Evolutionary conservation across 768 basidiomycete genomes (phyloP), one percentile per base, ranked within the genome.

Genomic region (Termitomyces eurrhizus): DNA sequence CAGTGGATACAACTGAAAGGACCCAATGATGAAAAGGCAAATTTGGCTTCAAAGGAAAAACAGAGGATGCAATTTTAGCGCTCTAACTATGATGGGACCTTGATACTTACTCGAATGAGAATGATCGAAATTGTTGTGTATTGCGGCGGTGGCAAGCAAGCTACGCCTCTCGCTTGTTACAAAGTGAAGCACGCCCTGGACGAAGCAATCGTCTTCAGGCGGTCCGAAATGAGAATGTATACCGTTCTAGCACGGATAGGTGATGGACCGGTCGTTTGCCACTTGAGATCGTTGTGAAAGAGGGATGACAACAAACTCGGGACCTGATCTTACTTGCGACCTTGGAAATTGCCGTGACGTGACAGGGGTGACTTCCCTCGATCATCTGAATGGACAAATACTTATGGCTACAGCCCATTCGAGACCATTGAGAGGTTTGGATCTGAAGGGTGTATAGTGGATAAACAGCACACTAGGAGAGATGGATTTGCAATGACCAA

Each of bases 271-370:
- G 44, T 52, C 39, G 59, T 45, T 54, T 52, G 45, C 35, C 37
- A 37, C 39, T 41, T 35, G 44, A 36, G n/a, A 50, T 56, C 51
- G 60, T 53, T 58, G 57, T 58, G 60, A 55, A 64, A 61, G 63
- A 58, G 58, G 50, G 64, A 65, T 57, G 60, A 62, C 63, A 64
- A 64, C 57, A 29, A 44, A 60, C 52, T 54, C 62, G 56, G 62
- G 55, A 61, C 63, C 63, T 58, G 60, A 64, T 58, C 57, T 48
- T 64, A 65, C 64, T 65, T 60, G 57, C 53, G 52, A 64, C n/a
- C 51, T 57, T 57, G 41, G 41, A 42, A n/a, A n/a, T 64, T 57
- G 45, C 57, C 41, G 64, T 65, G 64, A 65, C 64, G 64, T 65
- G 64, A 65, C 64, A 48, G 24, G 29, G 58, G 64, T 62, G 59